Evolutionary conservation across 139 green algal genomes (phyloP).

Genomic region (Raphidocelis subcapitata): DNA sequence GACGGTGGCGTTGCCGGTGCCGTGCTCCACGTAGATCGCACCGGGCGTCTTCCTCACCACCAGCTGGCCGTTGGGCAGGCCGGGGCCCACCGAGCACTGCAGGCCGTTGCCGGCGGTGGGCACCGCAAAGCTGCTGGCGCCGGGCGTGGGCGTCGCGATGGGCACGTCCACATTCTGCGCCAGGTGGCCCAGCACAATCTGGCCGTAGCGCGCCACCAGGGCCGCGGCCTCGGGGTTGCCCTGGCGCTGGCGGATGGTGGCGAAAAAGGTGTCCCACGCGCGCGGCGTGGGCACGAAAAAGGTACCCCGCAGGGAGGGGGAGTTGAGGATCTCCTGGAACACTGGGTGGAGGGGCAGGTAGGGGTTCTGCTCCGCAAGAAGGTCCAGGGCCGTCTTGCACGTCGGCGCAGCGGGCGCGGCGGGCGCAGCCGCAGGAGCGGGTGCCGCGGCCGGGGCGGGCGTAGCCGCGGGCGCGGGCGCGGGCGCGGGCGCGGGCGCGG

Average conservation of each 20-base stretch:
- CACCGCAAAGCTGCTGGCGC: slow-evolving; percentile 27
- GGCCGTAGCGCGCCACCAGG: slow-evolving; percentile 30
- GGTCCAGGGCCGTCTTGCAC: slow-evolving; percentile 28
- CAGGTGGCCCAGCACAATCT: slow-evolving; percentile 30
- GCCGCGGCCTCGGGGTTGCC: slow-evolving; percentile 29
- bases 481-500: too few species aligned
- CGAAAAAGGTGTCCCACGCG: slow-evolving; percentile 29
- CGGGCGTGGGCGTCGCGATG: slow-evolving; percentile 19
- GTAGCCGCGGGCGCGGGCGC: too few species aligned
- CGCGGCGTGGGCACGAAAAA: slow-evolving; percentile 28
- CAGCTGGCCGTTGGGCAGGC: slow-evolving; percentile 28
- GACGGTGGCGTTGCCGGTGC: slow-evolving; percentile 30
- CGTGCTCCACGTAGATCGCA: slow-evolving; percentile 28
- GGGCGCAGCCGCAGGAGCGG: too few species aligned
- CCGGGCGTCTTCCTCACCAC: slow-evolving; percentile 30
- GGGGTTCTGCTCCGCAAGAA: slow-evolving; percentile 20
- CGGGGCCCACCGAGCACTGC: slow-evolving; percentile 25
- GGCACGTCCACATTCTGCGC: slow-evolving; percentile 28
- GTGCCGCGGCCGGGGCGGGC: too few species aligned
- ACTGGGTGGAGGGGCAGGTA: slow-evolving; percentile 29
- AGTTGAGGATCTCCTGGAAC: slow-evolving; percentile 32
- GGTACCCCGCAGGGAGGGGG: slow-evolving; percentile 18
- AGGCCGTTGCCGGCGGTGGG: slow-evolving; percentile 27
- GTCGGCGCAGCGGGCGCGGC: too few species aligned
- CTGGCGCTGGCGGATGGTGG: slow-evolving; percentile 25